Evolutionary conservation across 2,329 filamentous ascomycete species (phyloP), one percentile per base, ranked within the genome.

Genomic region (Aureobasidium zeae): DNA sequence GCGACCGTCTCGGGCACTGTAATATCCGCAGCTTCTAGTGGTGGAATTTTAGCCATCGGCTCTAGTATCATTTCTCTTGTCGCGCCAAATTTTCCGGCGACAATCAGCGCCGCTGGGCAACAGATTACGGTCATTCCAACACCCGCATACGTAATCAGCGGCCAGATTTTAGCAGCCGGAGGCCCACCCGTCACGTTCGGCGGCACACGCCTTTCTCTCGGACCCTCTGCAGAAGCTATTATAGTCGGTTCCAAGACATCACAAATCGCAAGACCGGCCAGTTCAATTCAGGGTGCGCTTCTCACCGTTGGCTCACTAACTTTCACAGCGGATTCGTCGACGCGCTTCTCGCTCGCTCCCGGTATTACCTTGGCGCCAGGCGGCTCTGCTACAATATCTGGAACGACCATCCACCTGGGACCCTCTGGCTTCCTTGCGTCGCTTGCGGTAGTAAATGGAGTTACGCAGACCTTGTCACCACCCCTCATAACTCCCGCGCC

Each of bases 301-400:
- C 46, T 67, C 6, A 68, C 63, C 1, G 51, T 71, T 15, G 66
- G 65, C 10, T 57, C 57, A 0, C 53, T 57, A 2, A 62, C 57
- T 1, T 57, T 65, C 21, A 67, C 65, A 1, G 63, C 63, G 2
- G 69, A 70, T 50, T 65, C 66, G 24, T 65, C 65, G 3, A 69
- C 66, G 1, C 66, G 69, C 29, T 70, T 65, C 54, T 62, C 61
- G 35, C 49, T 71, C 4, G 60, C 48, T 1, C 57, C 63, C 2
- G 64, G 63, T 6, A 55, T 62, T 31, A 57, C 52, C 1, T 47
- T 62, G 31, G 56, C 53, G 4, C 57, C 60, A 7, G 59, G 68
- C 11, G 66, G 65, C 1, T 56, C 58, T 9, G 65, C 57, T 1
- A 58, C 60, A 1, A 44, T 66, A 1, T 56, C 55, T 37, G 64